phyloP scores from a whole-genome alignment of 2,329 filamentous ascomycete species.

The Apiospora marii region DNA sequence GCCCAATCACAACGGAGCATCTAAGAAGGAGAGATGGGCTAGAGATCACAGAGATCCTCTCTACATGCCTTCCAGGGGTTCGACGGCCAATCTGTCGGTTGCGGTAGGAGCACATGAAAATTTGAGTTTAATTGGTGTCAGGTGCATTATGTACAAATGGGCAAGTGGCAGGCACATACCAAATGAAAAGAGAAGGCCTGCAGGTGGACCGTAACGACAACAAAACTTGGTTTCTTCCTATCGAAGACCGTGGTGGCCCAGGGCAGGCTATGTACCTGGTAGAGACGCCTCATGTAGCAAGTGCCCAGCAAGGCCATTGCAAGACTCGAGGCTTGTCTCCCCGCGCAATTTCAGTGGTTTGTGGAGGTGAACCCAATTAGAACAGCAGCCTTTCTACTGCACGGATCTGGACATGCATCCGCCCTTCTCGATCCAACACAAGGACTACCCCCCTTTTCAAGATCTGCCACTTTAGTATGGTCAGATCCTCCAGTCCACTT shows the following conservation, averaged over 20 bases:
- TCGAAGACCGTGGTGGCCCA: not conserved
- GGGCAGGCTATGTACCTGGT: not conserved
- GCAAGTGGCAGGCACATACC: not conserved
- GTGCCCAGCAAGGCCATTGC: not conserved
- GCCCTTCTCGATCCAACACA: not conserved
- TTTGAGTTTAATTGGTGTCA: slow-evolving; percentile 10
- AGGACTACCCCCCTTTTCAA: not conserved
- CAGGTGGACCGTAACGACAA: not conserved
- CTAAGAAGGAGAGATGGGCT: not conserved
- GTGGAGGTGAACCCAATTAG: not conserved
- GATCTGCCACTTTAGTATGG: not conserved
- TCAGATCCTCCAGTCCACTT: not conserved
- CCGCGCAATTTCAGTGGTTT: not conserved
- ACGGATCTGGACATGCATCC: not conserved
- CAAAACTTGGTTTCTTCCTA: not conserved
- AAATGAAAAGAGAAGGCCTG: not conserved
- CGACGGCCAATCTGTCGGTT: not conserved
- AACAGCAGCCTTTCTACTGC: not conserved
- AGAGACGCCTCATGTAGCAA: not conserved
- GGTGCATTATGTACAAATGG: not conserved
- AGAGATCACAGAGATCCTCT: not conserved
- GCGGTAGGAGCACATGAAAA: not conserved
- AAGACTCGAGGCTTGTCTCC: not conserved
- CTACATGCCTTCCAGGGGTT: not conserved
- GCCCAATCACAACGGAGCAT: not conserved